phyloP scores from a whole-genome alignment of 306 rosid genomes.

The Casuarina cunninghamiana region DNA sequence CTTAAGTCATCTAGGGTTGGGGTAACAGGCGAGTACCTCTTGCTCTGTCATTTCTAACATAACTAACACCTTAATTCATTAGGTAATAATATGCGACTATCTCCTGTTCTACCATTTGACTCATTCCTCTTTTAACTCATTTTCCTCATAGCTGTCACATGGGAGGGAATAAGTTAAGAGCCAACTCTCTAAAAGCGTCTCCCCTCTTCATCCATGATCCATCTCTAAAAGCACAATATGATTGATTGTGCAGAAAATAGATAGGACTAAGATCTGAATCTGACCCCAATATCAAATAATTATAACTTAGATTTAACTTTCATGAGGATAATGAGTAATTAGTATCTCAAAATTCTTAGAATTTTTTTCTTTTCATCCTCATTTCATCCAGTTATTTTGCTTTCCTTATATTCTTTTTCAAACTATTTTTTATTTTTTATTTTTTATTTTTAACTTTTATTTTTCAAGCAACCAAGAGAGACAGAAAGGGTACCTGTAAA shows the following conservation, averaged over 20 bases:
- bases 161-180: neutral
- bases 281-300: neutral
- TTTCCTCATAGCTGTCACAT: neutral
- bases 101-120: neutral
- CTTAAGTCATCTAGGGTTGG: neutral
- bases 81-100: neutral
- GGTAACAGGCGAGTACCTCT: neutral
- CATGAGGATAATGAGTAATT: neutral
- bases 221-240: neutral
- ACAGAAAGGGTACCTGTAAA: slow-evolving; percentile 52
- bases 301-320: neutral
- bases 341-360: neutral
- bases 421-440: neutral
- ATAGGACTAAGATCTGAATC: neutral
- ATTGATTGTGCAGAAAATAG: neutral
- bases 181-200: neutral
- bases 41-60: neutral
- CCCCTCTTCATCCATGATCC: neutral
- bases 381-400: slow-evolving; percentile 4
- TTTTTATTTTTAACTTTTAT: too few relatives aligned
- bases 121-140: neutral
- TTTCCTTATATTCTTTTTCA: neutral
- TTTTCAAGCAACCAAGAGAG: slow-evolving; percentile 13
- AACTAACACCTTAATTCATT: too few relatives aligned
- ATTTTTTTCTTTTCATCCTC: neutral